These are phyloP conservation scores for Trichosphaerium sp. DNA, from an alignment of 78 protist genomes.

Conservation along the genomic window DNA sequence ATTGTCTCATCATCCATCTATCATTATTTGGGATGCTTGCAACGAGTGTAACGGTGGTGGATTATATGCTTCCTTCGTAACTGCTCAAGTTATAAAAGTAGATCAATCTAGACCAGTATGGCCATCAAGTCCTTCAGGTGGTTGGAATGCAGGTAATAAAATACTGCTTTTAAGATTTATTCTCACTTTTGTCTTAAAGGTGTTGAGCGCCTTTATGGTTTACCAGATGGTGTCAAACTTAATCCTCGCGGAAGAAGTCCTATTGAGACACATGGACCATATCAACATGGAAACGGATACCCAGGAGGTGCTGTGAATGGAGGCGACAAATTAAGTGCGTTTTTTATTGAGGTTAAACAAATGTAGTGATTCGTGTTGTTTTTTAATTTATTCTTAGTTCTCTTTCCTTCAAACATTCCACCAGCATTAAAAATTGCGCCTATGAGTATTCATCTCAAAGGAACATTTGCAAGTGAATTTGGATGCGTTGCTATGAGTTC, in stretches of 20 bases:
- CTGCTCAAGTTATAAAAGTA: conserved; percentile 12
- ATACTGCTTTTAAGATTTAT: no score
- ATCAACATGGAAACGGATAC: conserved; percentile 10
- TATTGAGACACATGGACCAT: conserved; percentile 39
- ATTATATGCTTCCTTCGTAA: conserved; percentile 15
- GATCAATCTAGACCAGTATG: conserved; percentile 22
- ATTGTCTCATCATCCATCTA: conserved; percentile 10
- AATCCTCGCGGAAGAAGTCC: neutral
- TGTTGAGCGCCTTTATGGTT: conserved; percentile 13
- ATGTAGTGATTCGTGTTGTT: no score
- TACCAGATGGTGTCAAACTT: neutral
- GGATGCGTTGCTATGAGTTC: conserved; percentile 14
- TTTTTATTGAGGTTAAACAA: no score
- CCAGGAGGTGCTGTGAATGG: no score
- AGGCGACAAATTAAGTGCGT: no score
- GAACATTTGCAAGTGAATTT: conserved; percentile 24
- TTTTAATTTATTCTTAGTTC: no score
- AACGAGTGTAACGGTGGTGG: conserved; percentile 38
- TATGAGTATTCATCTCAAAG: neutral
- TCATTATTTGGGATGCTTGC: conserved; percentile 21
- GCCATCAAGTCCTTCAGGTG: conserved; percentile 29
- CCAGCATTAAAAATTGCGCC: neutral
- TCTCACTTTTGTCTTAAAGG: no score
- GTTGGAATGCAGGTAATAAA: no score
- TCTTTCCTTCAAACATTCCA: conserved; percentile 5